Conservation (phyloP, 306 rosid genomes). For the Benincasa hispida region DNA sequence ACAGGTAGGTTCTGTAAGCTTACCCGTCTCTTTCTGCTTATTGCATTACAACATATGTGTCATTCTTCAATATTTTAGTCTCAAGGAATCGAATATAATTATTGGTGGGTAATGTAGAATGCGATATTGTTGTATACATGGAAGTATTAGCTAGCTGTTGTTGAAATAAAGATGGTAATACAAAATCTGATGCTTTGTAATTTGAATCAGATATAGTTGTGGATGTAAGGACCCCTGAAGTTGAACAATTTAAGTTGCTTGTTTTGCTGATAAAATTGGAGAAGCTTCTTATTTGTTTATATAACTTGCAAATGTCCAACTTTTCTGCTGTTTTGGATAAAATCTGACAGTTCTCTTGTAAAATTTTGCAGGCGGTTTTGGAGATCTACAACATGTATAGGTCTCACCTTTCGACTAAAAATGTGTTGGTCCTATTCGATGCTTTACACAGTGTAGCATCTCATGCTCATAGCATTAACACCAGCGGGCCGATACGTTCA, state of each 20-base stretch:
- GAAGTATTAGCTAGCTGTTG: background rate
- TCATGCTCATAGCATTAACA: constrained; percentile 70
- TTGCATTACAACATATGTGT: background rate
- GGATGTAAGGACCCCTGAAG: background rate
- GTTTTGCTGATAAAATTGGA: background rate
- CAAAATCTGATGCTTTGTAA: background rate
- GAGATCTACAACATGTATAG: constrained; percentile 83
- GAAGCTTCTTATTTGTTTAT: background rate
- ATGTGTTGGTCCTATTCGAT: constrained; percentile 48
- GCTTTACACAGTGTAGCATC: constrained; percentile 68
- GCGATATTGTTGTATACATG: background rate
- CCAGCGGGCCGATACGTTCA: constrained; percentile 41
- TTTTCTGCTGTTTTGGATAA: background rate
- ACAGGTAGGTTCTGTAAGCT: constrained; percentile 46
- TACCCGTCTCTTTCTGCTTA: background rate
- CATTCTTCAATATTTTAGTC: background rate
- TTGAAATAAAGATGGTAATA: background rate
- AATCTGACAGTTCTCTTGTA: constrained; percentile 12
- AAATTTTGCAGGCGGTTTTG: constrained; percentile 72
- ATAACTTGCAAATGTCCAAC: background rate
- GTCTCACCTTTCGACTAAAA: constrained; percentile 48
- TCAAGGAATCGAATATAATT: background rate
- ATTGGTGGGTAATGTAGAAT: background rate
- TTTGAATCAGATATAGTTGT: background rate
- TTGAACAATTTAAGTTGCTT: background rate